Evolutionary conservation across 1,284 basidiomycete species (phyloP), one percentile per base, ranked within the genome.

Genomic region (Marasmius tenuissimus): DNA sequence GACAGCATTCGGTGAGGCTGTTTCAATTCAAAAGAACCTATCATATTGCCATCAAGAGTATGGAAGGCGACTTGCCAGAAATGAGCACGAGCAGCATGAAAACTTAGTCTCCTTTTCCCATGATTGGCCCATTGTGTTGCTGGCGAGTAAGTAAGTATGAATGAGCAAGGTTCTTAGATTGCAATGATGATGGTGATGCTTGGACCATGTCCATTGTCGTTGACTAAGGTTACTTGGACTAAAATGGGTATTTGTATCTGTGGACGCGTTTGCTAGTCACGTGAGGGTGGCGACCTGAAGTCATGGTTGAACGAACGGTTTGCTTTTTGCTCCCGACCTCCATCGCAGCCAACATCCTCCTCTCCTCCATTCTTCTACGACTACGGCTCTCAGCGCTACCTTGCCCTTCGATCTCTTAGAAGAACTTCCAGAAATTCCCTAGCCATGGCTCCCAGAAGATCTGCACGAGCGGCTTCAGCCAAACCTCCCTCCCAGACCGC

Each of bases 391-490:
- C 40, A 35, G 42, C 33, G 22, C 8, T n/a, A 47, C 9, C 45
- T 20, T 47, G 16, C 45, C 38, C 48, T 48, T 34, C 14, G 33
- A 9, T 48, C 49, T 38, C 18, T 35, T 37, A 42, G 20, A 18
- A 14, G 7, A 33, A n/a, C 27, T 18, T 37, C 57, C n/a, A 33
- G 55, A 12, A 39, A 40, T 37, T n/a, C 34, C 18, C 12, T 22
- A 20, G 37, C 14, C 45, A 82, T 81, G 71, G 73, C 81, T 60
- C 78, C 78, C 42, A 76, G 85, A 67, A 80, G 85, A 54, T 85
- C 85, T 39, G 70, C 83, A 48, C 77, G 85, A 38, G 80, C 84
- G 3, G 66, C 80, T 37, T 81, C 84, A 3, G 69, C 72, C 10
- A 77, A 78, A 54, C 71, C 76, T 3, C 58, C 64, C 0, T 67